Base-by-base conservation (phyloP, 2,329 filamentous ascomycete genomes). In the Arachnopeziza araneosa region DNA sequence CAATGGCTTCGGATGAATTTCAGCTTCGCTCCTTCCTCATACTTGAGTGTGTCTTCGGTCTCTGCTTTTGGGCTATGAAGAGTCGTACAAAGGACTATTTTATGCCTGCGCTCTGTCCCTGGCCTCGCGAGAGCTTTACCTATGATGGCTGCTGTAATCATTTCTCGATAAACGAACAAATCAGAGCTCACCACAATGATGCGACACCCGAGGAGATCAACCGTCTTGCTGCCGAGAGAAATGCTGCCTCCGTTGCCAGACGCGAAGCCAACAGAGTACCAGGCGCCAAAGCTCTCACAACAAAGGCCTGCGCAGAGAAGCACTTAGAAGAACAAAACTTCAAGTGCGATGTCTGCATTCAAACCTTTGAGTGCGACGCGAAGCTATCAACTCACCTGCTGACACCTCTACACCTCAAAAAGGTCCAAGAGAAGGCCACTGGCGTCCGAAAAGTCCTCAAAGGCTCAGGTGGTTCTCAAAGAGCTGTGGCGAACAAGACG, bases 31-130 rank as follows among this genome's bases (percentile, higher is more conserved):
- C 57, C 36, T 48, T 60, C 36, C 54, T 30, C 26, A 30, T 30
- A 30, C 7, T 51, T 8, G 55, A 60, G 55, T 19, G 8, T 57
- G 51, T 30, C 49, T 57, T 60, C 51, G 22, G 54, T 48, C 30
- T 57, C 49, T 54, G 22, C 30, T 57, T 60, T 48, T 60, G 50
- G 58, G 32, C 51, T 36, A 60, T 60, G 50, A 24, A 21, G 21
- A 49, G 22, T 57, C 30, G 55, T 21, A 60, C 58, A 50, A 57
- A 57, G 50, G 58, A 60, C 50, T 60, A 57, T 54, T n/a, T 10
- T 14, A 60, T 60, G 49, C 54, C 58, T 44, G 9, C n/a, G n/a
- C 54, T 56, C 58, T 60, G 55, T 49, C 55, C 55, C 44, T 60
- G 58, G 55, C 24, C 24, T 57, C 58, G 23, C 32, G 54, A 54